Base-by-base conservation (phyloP, 2,329 filamentous ascomycete genomes). In the Bipolaris sorokiniana region DNA sequence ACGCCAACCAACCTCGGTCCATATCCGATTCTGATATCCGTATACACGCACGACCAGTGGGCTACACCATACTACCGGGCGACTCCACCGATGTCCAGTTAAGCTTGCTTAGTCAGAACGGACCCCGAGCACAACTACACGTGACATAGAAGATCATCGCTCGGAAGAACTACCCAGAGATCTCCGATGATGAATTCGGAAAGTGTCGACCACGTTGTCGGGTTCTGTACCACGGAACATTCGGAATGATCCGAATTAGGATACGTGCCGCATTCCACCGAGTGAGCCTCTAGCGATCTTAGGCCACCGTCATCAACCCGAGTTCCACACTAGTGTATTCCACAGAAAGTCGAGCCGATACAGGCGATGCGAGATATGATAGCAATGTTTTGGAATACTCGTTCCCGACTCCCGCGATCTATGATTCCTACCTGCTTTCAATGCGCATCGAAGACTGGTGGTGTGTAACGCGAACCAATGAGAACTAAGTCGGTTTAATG, bases 321-420 rank as follows among this genome's bases (percentile, higher is more conserved):
- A 45, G 13, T 18, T 56, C 87, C 83, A 4, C 92, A 92, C 1
- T 75, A 18, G 5, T 5, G n/a, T 15, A 6, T 45, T 33, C 5
- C 26, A 18, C 10, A 31, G n/a, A 45, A 31, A 31, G 23, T 33
- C 18, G 3, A 33, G n/a, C 26, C 42, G 42, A 28, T n/a, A 18
- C 6, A 26, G 22, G 28, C n/a, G n/a, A 44, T 33, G n/a, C 26
- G 20, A 45, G n/a, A 45, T 7, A 33, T 9, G 7, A 33, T 26
- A 10, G 3, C 26, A 38, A 18, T 31, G 16, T 31, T 20, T 45
- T 26, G 23, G 23, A 31, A 33, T 7, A 13, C 23, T 33, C 11
- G 15, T n/a, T 45, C 16, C 31, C 7, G 7, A 45, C 9, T 22
- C 42, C 42, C 16, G 26, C 26, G n/a, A 45, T 45, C 41, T 36